These are phyloP conservation scores for Suillus weaverae DNA, from an alignment of 768 basidiomycete genomes.

Conservation along the genomic window DNA sequence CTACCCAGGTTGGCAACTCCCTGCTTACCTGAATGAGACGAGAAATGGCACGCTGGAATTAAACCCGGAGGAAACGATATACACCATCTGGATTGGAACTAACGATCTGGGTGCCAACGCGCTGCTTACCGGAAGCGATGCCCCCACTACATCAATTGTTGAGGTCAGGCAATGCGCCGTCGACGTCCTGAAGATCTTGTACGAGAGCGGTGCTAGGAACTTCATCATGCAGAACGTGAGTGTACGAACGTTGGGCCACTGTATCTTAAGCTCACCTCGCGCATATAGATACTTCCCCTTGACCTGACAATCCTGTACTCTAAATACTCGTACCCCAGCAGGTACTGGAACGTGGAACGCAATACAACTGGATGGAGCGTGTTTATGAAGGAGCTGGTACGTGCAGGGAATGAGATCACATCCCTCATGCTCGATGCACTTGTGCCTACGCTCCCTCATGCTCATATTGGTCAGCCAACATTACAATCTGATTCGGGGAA, in stretches of 20 bases:
- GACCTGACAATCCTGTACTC: conserved; percentile 49
- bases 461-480: conserved; percentile 53
- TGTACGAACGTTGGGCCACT: background rate
- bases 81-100: conserved; percentile 69
- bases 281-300: conserved; percentile 56
- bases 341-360: conserved; percentile 49
- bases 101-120: conserved; percentile 60
- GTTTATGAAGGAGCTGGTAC: conserved; percentile 52
- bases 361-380: conserved; percentile 61
- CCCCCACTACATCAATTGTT: conserved; percentile 50
- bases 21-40: conserved; percentile 46
- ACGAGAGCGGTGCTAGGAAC: conserved; percentile 60
- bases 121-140: conserved; percentile 51
- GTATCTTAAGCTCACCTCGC: background rate
- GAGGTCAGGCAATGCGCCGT: conserved; percentile 58
- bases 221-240: conserved; percentile 70
- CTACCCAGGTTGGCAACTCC: conserved; percentile 35
- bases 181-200: conserved; percentile 57
- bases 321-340: conserved; percentile 45
- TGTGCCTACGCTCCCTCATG: conserved; percentile 47
- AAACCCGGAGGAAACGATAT: conserved; percentile 49
- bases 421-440: conserved; percentile 50
- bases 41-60: conserved; percentile 42
- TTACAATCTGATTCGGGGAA: background rate
- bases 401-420: conserved; percentile 52